These are phyloP conservation scores for Brassica balearica DNA, from an alignment of 441 rosid genomes.

Conservation along the genomic window DNA sequence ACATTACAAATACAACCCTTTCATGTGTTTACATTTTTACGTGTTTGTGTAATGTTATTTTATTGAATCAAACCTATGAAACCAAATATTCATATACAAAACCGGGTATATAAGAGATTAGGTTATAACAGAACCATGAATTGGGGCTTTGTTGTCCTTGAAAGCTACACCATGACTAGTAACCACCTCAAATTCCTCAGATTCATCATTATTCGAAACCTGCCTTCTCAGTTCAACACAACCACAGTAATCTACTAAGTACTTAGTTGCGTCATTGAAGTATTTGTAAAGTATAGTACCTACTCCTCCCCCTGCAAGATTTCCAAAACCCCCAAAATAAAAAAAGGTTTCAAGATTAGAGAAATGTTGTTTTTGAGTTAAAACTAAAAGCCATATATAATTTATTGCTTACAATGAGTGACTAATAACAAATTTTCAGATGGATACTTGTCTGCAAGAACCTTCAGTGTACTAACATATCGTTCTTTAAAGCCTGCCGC, in stretches of 20 bases:
- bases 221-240: slow-evolving; percentile 12
- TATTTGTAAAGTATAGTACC: slow-evolving; percentile 1
- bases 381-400: neutral
- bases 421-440: slow-evolving; percentile 5
- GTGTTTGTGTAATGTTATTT: neutral
- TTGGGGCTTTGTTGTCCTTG: slow-evolving; percentile 17
- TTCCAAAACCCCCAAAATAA: neutral
- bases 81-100: neutral
- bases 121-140: neutral
- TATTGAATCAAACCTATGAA: neutral
- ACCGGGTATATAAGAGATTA: neutral
- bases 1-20: neutral
- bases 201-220: neutral
- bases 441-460: slow-evolving; percentile 10
- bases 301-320: slow-evolving; percentile 1
- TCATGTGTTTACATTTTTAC: neutral
- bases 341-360: slow-evolving; percentile 3
- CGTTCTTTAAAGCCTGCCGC: neutral
- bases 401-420: neutral
- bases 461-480: neutral
- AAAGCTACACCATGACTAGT: slow-evolving; percentile 12
- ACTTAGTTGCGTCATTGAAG: neutral
- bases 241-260: slow-evolving; percentile 9
- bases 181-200: slow-evolving; percentile 5
- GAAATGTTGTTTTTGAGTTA: neutral